These are phyloP conservation scores for Ustulina deusta DNA, from an alignment of 2,329 filamentous ascomycete genomes.

Conservation along the genomic window DNA sequence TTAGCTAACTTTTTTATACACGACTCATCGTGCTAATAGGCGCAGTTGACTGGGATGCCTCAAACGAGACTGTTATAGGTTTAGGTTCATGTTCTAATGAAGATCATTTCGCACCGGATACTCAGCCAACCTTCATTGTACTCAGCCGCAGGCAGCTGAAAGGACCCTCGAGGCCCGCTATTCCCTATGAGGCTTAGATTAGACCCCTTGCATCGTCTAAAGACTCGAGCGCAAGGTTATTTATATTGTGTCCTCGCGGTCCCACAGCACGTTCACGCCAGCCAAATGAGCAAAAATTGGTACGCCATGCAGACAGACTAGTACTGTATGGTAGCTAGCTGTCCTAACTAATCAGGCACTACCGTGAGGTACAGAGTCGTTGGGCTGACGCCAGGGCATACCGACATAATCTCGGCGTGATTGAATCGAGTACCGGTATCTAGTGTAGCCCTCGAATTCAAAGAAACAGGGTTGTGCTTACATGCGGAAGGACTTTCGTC, in stretches of 20 bases:
- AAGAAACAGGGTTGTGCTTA: neutral
- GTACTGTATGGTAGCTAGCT: neutral
- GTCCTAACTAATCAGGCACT: neutral
- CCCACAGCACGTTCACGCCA: neutral
- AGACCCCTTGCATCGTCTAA: conserved; percentile 6
- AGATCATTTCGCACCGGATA: neutral
- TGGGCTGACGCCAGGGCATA: conserved; percentile 18
- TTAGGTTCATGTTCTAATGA: neutral
- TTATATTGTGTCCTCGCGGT: neutral
- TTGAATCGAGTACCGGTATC: neutral
- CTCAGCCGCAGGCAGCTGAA: conserved; percentile 31
- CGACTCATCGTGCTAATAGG: neutral
- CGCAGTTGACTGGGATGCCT: neutral
- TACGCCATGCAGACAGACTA: conserved; percentile 4
- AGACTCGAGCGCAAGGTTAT: neutral
- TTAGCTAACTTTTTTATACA: neutral
- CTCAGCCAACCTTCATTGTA: conserved; percentile 23
- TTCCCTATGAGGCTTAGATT: conserved; percentile 21
- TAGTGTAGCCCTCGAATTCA: neutral
- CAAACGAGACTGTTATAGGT: neutral
- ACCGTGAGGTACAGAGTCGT: neutral
- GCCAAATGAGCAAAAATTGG: neutral
- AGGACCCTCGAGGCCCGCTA: conserved; percentile 7
- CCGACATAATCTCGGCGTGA: conserved; percentile 10
- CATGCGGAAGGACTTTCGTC: neutral